Conservation (phyloP, 768 basidiomycete species). For the Lactarius tabidus region DNA sequence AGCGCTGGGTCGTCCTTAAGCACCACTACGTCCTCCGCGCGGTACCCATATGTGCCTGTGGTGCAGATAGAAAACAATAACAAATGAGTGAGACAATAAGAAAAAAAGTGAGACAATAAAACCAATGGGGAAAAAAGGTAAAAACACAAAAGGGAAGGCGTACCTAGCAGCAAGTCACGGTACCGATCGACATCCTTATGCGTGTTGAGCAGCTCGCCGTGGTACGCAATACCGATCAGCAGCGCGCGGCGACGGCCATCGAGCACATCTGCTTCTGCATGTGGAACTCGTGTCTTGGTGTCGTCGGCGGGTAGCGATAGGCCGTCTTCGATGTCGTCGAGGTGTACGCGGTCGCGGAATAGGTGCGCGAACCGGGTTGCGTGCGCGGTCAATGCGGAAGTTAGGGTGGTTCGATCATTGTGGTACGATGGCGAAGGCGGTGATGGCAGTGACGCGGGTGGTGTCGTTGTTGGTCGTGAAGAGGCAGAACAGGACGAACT, state of each 20-base stretch:
- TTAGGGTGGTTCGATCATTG: not conserved
- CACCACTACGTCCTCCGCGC: constrained; percentile 17
- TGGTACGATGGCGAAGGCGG: not conserved
- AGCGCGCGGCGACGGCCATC: constrained; percentile 18
- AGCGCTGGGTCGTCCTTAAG: constrained; percentile 17
- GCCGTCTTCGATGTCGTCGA: constrained; percentile 8
- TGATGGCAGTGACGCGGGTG: not conserved
- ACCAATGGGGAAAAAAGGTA: not conserved
- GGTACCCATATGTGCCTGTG: constrained; percentile 18
- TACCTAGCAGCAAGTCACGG: constrained; percentile 16
- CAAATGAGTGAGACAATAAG: not conserved
- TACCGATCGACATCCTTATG: constrained; percentile 25
- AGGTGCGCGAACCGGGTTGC: not conserved
- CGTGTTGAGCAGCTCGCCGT: constrained; percentile 21
- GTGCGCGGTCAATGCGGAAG: constrained; percentile 6
- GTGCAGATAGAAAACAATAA: not conserved
- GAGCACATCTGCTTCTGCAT: not conserved
- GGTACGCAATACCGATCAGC: constrained; percentile 26
- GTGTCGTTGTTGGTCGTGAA: not conserved
- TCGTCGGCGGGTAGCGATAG: not conserved
- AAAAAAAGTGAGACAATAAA: not conserved
- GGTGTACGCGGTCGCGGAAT: not conserved
- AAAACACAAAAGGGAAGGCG: not conserved
- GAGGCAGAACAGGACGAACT: not conserved
- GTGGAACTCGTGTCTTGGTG: not conserved